Evolutionary conservation across 768 basidiomycete genomes (phyloP).

Genomic region (Daedaleopsis sinensis): DNA sequence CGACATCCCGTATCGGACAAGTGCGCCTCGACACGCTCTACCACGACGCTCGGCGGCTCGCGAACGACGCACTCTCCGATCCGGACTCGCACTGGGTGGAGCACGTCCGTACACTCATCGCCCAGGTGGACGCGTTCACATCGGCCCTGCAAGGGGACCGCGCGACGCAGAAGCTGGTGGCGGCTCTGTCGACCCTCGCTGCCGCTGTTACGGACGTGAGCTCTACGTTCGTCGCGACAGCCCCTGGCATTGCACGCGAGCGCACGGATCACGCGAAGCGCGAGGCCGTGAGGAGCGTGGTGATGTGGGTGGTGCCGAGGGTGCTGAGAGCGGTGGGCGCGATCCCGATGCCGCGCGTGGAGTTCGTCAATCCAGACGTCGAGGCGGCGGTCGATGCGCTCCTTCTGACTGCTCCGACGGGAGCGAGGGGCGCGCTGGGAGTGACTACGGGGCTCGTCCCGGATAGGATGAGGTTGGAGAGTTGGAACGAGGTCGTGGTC

Average conservation of each 20-base stretch:
- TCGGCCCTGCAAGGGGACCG: conserved; percentile 21
- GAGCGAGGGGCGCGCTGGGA: neutral
- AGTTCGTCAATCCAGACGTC: conserved; percentile 21
- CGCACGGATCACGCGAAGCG: conserved; percentile 8
- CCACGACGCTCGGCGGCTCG: conserved; percentile 18
- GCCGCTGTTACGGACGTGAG: conserved; percentile 5
- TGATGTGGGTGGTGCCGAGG: conserved; percentile 30
- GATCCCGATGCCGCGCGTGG: conserved; percentile 34
- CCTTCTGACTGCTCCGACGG: conserved; percentile 17
- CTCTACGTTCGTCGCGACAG: neutral
- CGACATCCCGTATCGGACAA: conserved; percentile 17
- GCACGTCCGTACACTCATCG: conserved; percentile 15
- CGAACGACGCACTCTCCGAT: conserved; percentile 9
- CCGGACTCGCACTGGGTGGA: conserved; percentile 11
- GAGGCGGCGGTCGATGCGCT: conserved; percentile 30
- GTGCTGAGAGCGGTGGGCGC: conserved; percentile 23
- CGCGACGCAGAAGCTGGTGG: conserved; percentile 19
- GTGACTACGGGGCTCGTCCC: conserved; percentile 27
- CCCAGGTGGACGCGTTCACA: conserved; percentile 21
- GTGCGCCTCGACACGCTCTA: conserved; percentile 17
- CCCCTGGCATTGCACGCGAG: conserved; percentile 9
- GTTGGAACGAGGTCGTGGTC: conserved; percentile 27
- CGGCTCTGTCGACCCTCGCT: conserved; percentile 18
- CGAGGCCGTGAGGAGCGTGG: conserved; percentile 8
- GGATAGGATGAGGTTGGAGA: conserved; percentile 26